Evolutionary conservation across 352 stramenopile species (phyloP), one percentile per base, ranked within the genome.

Genomic region (Pythium aquatile): DNA sequence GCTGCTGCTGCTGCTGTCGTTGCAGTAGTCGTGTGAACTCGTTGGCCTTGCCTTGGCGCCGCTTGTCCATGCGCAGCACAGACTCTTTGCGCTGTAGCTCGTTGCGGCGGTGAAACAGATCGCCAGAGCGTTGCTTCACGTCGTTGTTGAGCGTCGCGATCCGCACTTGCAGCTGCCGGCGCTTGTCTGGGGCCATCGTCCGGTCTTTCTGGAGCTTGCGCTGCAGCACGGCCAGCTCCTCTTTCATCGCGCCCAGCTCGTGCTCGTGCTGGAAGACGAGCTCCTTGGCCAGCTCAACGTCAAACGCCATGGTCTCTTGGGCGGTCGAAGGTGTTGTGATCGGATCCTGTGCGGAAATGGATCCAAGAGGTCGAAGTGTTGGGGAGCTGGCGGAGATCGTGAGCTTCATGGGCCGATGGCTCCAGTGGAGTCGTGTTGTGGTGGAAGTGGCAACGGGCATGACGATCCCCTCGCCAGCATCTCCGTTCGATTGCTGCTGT

Each of bases 71-170:
- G 8, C 63, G 51, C 24, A 74, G 33, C 54, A 77, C 76, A 14
- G 71, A 66, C 52, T 85, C 77, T 39, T 88, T 88, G 29, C 78
- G 76, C 33, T 79, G 81, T 14, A 94, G 69, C 51, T 92, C 81
- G 65, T 94, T 92, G 59, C 75, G 78, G 17, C 85, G 79, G 61
- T 93, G 83, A 55, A 84, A 94, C 17, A 91, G 53, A 35, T 91
- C 83, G 10, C 81, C 85, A 0, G 79, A 82, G 16, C 78, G 77
- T 26, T 81, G 80, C 63, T 89, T 85, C 58, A 93, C 69, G 5
- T 87, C 67, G 40, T 91, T 89, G 24, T 70, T 75, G 13, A 89
- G 68, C 32, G 52, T 67, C 2, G 77, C 79, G 26, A 85, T 70
- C 28, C 74, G 76, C 39, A 58, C 87, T 51, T 91, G 76, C 33